Base-by-base conservation (phyloP, 1,139 yeast species). In the Blastobotrys capitulatus region DNA sequence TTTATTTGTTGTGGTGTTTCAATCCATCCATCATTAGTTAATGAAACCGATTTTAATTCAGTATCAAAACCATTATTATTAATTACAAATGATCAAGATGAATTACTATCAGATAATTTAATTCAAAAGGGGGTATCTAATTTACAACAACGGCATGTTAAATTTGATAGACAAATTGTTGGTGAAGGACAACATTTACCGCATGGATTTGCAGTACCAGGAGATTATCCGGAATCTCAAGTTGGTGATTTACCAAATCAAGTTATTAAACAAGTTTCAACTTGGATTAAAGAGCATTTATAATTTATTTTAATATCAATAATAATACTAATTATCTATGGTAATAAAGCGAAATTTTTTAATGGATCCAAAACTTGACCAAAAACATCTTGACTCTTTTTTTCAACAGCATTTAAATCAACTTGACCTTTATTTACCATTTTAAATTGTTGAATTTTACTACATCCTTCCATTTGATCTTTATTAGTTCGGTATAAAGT, bases 171-270 rank as follows among this genome's bases (percentile, higher is more conserved):
- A 38, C 42, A 51, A 5, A 60, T 55, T 42, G 52, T 59, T 45
- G 54, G 49, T 5, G 60, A 52, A 39, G 54, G 44, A 27, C 34
- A 41, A n/a, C 48, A 47, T 26, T 53, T 70, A 19, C 74, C 74
- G 5, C 73, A 70, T 55, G 73, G 74, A 2, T 70, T 70, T 57
- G 71, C 70, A 1, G 71, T 70, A 20, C 68, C 70, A 25, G 72
- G 73, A 1, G 74, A 70, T 47, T 70, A 70, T 48, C 60, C 67
- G 6, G 56, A 52, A 13, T 39, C 53, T 1, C 52, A 53, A 26
- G 67, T 63, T 2, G 66, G 65, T 68, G 54, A 79, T 38, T 47
- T 48, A 25, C 66, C 67, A 1, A 48, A 50, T n/a, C 54, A 56
- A 41, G 66, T 62, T 9, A 41, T 62, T 15, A 53, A 53, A 26